Conservation (phyloP, 2,329 filamentous ascomycete species). For the Monosporascus sp. region DNA sequence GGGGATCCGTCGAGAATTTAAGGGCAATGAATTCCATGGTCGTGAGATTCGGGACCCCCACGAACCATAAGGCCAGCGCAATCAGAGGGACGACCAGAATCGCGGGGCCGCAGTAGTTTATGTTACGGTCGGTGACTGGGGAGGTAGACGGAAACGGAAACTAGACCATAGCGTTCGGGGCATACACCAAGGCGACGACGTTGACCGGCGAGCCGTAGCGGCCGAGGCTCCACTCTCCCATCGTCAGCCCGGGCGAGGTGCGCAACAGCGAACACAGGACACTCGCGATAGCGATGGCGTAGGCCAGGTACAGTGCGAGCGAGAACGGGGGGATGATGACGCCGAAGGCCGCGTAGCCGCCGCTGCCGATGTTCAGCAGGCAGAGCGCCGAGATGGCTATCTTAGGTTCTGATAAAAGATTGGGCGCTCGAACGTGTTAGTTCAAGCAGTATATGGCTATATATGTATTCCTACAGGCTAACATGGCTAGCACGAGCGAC, state of each 20-base stretch:
- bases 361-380: constrained; percentile 33
- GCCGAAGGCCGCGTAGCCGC: constrained; percentile 29
- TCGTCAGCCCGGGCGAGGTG: constrained; percentile 9
- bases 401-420: no score
- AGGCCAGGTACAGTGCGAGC: constrained; percentile 32
- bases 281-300: constrained; percentile 32
- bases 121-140: constrained; percentile 29
- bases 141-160: constrained; percentile 28
- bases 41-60: neutral
- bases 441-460: no score
- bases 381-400: constrained; percentile 27
- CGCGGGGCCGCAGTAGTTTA: constrained; percentile 27
- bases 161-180: constrained; percentile 25
- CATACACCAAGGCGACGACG: constrained; percentile 29
- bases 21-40: neutral
- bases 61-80: neutral
- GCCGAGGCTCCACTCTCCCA: constrained; percentile 28
- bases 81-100: neutral
- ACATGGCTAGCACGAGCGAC: constrained; percentile 27
- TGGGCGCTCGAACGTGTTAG: no score
- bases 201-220: constrained; percentile 27
- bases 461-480: no score
- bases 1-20: neutral
- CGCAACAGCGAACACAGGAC: constrained; percentile 28
- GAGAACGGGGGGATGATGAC: constrained; percentile 27